Base-by-base conservation (phyloP, 2,329 filamentous ascomycete species). In the Colletotrichum melonis region DNA sequence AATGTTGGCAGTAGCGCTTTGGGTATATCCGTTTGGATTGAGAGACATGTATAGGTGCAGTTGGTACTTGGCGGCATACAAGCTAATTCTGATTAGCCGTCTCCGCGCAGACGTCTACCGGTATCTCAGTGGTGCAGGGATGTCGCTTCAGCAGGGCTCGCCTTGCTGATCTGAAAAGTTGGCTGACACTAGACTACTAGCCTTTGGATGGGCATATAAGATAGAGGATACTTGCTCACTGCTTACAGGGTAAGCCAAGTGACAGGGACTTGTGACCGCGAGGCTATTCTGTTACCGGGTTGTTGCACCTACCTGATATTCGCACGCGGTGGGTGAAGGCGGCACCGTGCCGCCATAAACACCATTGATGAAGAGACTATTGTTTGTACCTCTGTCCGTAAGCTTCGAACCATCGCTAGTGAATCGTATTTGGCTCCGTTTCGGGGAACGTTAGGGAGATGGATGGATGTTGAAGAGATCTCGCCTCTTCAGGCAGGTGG, bases 21-120 rank as follows among this genome's bases (percentile, higher is more conserved):
- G 14, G 32, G 11, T 35, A 35, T 8, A 42, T 42, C 38, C 38
- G 19, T 49, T 9, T 12, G 38, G 38, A 42, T 16, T 35, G 38
- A 42, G 38, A 42, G 16, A 42, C 38, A 42, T 5, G 16, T 35
- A 11, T 35, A 19, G 19, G 42, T n/a, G 42, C 42, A 5, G 42
- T 22, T 49, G 8, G 42, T 49, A 49, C 42, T 49, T 22, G 42
- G 42, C 19, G 19, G 42, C 42, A 49, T 4, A 9, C 19, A 49
- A n/a, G 42, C 42, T n/a, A n/a, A 49, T 49, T 49, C 22, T 67
- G 55, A 66, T 46, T 55, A 38, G 16, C 38, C 62, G 42, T 55
- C 63, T 42, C 28, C 55, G 30, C 55, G 26, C 55, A 19, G 22
- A 64, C 49, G 42, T 52, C 22, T 49, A 46, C 42, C 30, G 30